phyloP scores from a whole-genome alignment of 73 alveolate species.

The Paramecium tetraurelia region DNA sequence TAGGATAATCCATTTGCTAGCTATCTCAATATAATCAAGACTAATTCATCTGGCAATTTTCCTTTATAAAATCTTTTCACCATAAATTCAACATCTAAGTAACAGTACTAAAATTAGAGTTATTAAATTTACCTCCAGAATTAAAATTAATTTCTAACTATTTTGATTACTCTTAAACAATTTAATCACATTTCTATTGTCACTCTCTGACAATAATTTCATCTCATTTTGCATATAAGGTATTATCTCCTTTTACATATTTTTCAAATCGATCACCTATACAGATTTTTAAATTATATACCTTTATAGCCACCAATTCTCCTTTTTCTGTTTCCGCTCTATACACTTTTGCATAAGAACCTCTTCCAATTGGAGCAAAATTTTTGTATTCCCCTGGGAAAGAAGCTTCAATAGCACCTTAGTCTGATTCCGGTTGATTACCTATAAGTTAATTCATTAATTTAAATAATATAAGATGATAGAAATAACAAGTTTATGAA shows the following conservation, averaged over 20 bases:
- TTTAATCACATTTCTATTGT: background rate
- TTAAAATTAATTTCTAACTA: background rate
- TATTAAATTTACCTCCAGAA: background rate
- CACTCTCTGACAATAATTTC: background rate
- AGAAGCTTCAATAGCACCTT: background rate
- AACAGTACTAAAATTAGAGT: background rate
- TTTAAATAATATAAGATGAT: background rate
- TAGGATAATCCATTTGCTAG: background rate
- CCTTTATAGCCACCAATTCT: constrained; percentile 10
- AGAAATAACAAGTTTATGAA: background rate
- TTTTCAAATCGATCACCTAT: background rate
- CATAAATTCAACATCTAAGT: background rate
- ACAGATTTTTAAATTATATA: background rate
- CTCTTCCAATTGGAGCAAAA: background rate
- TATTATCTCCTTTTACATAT: background rate
- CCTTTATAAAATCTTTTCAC: background rate
- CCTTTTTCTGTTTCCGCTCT: background rate
- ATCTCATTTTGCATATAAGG: constrained; percentile 23
- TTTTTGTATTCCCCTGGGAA: background rate
- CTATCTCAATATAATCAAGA: background rate
- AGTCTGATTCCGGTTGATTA: background rate
- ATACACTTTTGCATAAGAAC: constrained; percentile 22
- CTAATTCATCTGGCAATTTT: background rate
- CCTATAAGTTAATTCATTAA: background rate
- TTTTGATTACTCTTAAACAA: background rate